Conservation (phyloP, 2,329 filamentous ascomycete genomes). For the Sporothrix euskadiensis region DNA sequence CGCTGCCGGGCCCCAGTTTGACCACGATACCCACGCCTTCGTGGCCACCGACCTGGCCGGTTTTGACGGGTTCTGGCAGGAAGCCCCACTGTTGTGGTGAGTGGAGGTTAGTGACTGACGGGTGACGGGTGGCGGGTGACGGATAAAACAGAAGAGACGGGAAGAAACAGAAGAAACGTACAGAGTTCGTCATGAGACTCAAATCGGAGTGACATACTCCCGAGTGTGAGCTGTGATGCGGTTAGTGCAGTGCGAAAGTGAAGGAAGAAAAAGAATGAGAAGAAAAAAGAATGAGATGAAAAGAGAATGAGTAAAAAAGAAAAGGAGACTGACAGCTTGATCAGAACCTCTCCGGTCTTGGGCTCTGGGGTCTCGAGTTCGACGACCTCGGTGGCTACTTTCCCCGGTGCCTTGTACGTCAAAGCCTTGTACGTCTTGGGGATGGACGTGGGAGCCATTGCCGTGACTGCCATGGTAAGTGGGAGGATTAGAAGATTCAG, state of each 20-base stretch:
- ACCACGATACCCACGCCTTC: slow-evolving; percentile 63
- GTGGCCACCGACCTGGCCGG: slow-evolving; percentile 56
- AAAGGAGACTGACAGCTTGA: neutral
- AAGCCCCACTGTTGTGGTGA: neutral
- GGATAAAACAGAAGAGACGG: neutral
- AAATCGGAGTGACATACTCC: slow-evolving; percentile 6
- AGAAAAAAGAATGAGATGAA: neutral
- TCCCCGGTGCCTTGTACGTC: neutral
- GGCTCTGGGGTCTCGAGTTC: slow-evolving; percentile 2
- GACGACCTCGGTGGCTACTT: neutral
- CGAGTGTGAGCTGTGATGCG: neutral
- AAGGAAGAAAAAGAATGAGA: neutral
- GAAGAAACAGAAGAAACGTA: neutral
- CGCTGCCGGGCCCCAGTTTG: slow-evolving; percentile 48
- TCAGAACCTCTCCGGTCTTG: neutral
- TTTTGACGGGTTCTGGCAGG: neutral
- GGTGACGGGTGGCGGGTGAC: too few relatives aligned
- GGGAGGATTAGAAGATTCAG: neutral
- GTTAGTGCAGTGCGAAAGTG: neutral
- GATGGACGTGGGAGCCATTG: neutral
- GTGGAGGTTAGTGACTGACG: neutral
- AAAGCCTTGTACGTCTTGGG: neutral
- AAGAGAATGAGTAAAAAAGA: neutral
- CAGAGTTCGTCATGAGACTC: slow-evolving; percentile 1
- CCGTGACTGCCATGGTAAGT: neutral